Evolutionary conservation across 176 grass and related monocot species (phyloP), one percentile per base, ranked within the genome.

Genomic region (sorghum (Sorghum bicolor)): DNA sequence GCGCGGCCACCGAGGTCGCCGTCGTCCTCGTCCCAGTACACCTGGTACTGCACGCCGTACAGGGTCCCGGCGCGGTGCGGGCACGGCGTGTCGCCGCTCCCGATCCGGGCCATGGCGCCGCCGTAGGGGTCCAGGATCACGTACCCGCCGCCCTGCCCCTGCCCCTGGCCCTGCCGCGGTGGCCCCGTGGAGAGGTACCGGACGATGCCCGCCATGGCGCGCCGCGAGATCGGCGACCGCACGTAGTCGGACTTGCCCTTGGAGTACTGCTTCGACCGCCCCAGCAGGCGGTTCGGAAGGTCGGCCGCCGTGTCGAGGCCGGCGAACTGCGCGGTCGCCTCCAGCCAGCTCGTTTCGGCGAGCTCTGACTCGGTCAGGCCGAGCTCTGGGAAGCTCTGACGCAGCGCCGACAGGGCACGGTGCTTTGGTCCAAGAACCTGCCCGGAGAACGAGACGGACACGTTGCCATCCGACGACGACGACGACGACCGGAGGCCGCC

Each of bases 191-290:
- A 69, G 9, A 97, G 20, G 48, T 65, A 32, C 17, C 64, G 76
- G 10, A 88, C 17, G 64, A 87, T 78, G 20, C 11, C 25, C 19
- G 72, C 47, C 57, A 89, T 24, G 76, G 55, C 84, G 0, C 2
- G 8, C 11, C 50, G 41, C 0, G 58, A 29, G 55, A 92, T 92
- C 11, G 88, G 86, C 0, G 70, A 10, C 3, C 16, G 69, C 60
- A 91, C 92, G 67, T 91, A 92, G 64, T 97, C 92, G 14, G 94
- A 97, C 69, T 92, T 94, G 29, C 68, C 44, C 71, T 94, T 92
- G 33, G 70, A 86, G 76, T 87, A 97, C 1, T 20, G 29, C 38
- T 71, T 78, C 2, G 24, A 0, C 0, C 3, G 13, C 13, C 16
- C 44, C 1, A 48, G 57, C 0, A 0, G 9, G 2, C 88, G 88